Evolutionary conservation across 305 asterid species (phyloP), one percentile per base, ranked within the genome.

Genomic region (Solanum chacoense): DNA sequence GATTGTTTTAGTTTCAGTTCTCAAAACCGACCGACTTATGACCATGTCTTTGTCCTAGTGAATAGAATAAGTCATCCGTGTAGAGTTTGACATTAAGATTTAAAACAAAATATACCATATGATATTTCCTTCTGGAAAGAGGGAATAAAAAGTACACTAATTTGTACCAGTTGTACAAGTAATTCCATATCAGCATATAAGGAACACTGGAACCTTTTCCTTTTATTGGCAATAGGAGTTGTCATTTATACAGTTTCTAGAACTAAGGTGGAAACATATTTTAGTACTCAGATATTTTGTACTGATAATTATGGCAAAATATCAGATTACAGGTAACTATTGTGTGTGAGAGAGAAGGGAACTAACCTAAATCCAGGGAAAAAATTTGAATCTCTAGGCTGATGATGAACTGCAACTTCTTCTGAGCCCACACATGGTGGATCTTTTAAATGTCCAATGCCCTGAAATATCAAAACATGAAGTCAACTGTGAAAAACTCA

Each of bases 311-410:
- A n/a, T 76, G 55, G 84, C 31, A 76, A 35, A 36, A 89, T 20
- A 42, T 24, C 78, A 40, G 73, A 65, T 7, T 72, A 71, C 59
- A 38, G 40, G 85, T 2, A 67, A 63, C 83, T 18, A 78, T 13
- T 78, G 65, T 24, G 26, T 18, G 85, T 18, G 35, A 63, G 77
- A 72, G 18, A 63, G 77, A 89, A 36, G 37, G 34, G 55, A 65
- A 85, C 89, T 63, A 76, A 89, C 91, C 91, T 86, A 34, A 86
- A 75, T 78, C 84, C 87, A 63, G 91, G 77, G 80, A 65, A 65
- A 78, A 29, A 67, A 20, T 20, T 42, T 71, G 89, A 74, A 81
- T 26, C 42, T 38, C 84, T 88, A 40, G 90, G 45, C 5, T 88
- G 84, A 83, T 37, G 84, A 32, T 28, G 55, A 69, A 65, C 72